A percentile compares a stretch with the other conserved stretches of the same genome.
Evolutionary conservation across 257 asterid species (phyloP).

Genomic region (Solanum lycopersicoides): DNA sequence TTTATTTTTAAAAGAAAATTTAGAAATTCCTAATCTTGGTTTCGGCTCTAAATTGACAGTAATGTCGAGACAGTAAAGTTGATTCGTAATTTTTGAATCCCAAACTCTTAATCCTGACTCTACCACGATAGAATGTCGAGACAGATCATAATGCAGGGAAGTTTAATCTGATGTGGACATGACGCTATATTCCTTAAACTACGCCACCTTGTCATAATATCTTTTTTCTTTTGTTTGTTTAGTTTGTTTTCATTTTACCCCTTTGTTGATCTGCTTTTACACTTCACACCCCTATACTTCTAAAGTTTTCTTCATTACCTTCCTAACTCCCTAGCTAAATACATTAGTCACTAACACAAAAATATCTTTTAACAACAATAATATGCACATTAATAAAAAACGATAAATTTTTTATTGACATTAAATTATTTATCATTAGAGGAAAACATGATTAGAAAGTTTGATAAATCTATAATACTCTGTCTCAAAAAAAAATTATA

Average conservation of each 20-base stretch:
- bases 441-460: no score
- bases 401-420: accelerated
- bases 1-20: no score
- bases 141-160: not conserved
- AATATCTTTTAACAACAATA: not conserved
- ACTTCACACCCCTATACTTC: not conserved
- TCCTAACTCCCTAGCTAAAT: not conserved
- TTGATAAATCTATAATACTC: no score
- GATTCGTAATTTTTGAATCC: no score
- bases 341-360: not conserved
- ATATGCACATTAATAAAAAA: no score
- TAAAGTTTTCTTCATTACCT: not conserved
- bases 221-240: not conserved
- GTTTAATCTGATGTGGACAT: not conserved
- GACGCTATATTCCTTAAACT: not conserved
- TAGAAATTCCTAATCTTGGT: no score
- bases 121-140: not conserved
- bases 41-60: no score
- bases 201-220: not conserved
- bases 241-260: not conserved
- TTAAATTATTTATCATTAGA: no score
- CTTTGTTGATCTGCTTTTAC: not conserved
- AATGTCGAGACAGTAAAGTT: no score
- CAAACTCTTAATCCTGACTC: no score
- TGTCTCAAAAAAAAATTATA: no score